phyloP scores from a whole-genome alignment of 2,329 filamentous ascomycete species.

The Arthrobotrys megalospora region DNA sequence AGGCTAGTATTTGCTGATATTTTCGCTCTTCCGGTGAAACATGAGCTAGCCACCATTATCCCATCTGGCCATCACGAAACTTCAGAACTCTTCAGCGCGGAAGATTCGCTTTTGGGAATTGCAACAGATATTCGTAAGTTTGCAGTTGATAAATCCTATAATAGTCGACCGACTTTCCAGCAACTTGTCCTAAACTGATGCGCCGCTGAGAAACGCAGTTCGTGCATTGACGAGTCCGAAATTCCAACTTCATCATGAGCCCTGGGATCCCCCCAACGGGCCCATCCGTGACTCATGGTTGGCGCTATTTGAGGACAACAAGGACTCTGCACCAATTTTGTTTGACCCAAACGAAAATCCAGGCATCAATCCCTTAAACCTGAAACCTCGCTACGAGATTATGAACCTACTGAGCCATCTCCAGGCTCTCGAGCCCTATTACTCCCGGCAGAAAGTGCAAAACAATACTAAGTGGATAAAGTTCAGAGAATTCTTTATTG shows the following conservation, averaged over 20 bases:
- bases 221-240: conserved; percentile 9
- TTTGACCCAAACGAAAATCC: no score
- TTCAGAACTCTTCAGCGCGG: conserved; percentile 14
- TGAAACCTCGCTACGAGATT: neutral
- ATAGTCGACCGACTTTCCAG: no score
- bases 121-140: conserved; percentile 30
- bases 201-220: neutral
- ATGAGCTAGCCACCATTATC: conserved; percentile 9
- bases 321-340: no score
- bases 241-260: conserved; percentile 18
- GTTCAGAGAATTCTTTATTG: neutral
- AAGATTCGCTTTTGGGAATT: conserved; percentile 34
- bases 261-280: neutral
- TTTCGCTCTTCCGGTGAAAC: no score
- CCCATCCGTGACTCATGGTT: no score
- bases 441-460: neutral
- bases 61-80: conserved; percentile 31
- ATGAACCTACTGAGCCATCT: neutral
- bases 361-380: neutral
- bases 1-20: no score
- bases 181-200: no score
- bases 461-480: neutral
- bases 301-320: no score
- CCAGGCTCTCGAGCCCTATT: neutral
- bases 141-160: no score